Base-by-base conservation (phyloP, 352 stramenopile genomes). In the Pythium biforme region DNA sequence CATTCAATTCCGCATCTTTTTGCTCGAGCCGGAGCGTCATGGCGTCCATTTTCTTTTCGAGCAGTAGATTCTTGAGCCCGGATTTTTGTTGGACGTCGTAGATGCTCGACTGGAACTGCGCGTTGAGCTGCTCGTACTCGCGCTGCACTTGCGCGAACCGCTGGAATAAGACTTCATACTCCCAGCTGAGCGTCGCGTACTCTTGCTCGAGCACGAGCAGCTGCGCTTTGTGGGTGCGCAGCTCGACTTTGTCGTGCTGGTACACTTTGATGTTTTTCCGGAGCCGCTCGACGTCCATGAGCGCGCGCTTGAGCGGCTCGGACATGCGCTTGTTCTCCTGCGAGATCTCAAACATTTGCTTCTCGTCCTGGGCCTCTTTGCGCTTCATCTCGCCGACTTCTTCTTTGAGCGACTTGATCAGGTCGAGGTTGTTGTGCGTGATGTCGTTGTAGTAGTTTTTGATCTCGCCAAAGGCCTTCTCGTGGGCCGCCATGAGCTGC, bases 371-470 rank as follows among this genome's bases (percentile, higher is more conserved):
- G 22, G 88, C 89, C 74, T 99, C 92, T 66, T 97, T 94, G 64
- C 97, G 97, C 71, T 95, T 93, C 83, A 98, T 96, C 56, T 98
- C 87, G 19, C 74, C 74, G 26, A 98, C 90, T 64, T 98, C 94
- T 72, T 98, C 96, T 63, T 98, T 98, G 9, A 99, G 73, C 7
- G 73, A 90, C 67, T 98, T 97, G 81, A 98, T 98, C 25, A 98
- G 71, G 60, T 98, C 94, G n/a, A 98, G 68, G 70, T 98, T 98
- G 69, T 97, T 98, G 73, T 98, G 94, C 40, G 93, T 98, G 62
- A 98, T 98, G 63, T 98, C 93, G 71, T 97, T 98, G 87, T 98
- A 98, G 76, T 98, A 98, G 58, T 96, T 97, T 64, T 98, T 98
- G 74, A 98, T 98, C 64, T 98, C 94, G 1, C 81, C 80, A 68